Evolutionary conservation across 1,284 basidiomycete species (phyloP), one percentile per base, ranked within the genome.

Genomic region (Coniferiporia weirii): DNA sequence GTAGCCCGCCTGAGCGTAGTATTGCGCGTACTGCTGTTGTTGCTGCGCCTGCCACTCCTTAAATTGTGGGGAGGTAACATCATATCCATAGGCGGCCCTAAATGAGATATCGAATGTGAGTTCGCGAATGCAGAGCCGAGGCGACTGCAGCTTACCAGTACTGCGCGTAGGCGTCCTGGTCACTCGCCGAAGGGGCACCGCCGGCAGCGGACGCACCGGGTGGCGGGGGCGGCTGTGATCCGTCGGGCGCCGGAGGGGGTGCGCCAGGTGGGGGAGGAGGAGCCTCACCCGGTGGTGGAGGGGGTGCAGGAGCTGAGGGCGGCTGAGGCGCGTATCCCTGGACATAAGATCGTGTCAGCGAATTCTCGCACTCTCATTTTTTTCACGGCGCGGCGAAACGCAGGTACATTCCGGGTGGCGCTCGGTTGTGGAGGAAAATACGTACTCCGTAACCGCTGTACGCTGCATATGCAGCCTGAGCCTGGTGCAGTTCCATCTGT

Each of bases 1-100:
- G 69, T 66, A 64, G 0, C 75, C 75, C 54, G 73, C 70, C 56
- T 76, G 75, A 9, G 79, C 77, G 66, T 90, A 90, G 69, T 89
- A 89, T 63, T 89, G 84, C 10, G 76, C 78, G 65, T 90, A 89
- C 65, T 89, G 86, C 60, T 82, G 78, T 66, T 85, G 82, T 65
- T 87, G 85, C 59, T 76, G 77, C 3, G 83, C 80, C 43, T 82
- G 80, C 89, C 89, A 91, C 68, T 89, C 82, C 68, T 90, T 91
- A 71, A 91, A 91, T 66, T 90, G 80, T 1, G 81, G 69, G 3
- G 88, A 87, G 67, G 91, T 92, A 64, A 94, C 89, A 68, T 95
- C 91, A 72, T 94, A 95, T 8, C 93, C 93, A 69, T 92, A 93
- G 13, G 88, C 85, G 60, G 91, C 88, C 89, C 90, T 91, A 64